phyloP scores from a whole-genome alignment of 2,329 filamentous ascomycete genomes.

The Aspergillus ochraceus region DNA sequence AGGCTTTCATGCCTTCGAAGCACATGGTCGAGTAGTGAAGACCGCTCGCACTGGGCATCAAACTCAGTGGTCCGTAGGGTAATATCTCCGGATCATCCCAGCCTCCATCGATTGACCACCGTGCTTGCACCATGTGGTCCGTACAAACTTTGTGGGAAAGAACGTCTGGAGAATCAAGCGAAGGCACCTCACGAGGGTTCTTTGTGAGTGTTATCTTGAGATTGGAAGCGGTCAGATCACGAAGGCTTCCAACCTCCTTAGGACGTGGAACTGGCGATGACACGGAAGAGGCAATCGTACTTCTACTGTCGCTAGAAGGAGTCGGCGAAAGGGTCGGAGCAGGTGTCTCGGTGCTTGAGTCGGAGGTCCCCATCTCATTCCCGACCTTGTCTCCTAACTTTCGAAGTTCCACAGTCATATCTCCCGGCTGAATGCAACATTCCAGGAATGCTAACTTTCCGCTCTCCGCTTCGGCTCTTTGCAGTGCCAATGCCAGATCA shows the following conservation, averaged over 20 bases:
- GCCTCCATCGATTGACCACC: slow-evolving; percentile 62
- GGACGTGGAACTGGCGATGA: background rate
- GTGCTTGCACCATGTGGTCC: slow-evolving; percentile 78
- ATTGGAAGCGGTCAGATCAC: background rate
- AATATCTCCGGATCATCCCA: slow-evolving; percentile 70
- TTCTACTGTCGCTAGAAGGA: background rate
- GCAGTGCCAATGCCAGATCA: background rate
- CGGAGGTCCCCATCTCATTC: background rate
- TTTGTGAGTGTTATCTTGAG: background rate
- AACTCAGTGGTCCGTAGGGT: slow-evolving; percentile 69
- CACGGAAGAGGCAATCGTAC: background rate
- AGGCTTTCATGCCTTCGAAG: slow-evolving; percentile 77
- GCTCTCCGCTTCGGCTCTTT: background rate
- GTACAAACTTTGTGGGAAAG: slow-evolving; percentile 48
- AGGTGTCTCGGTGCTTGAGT: background rate
- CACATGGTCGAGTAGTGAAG: slow-evolving; percentile 85
- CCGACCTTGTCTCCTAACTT: background rate
- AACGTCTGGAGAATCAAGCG: background rate
- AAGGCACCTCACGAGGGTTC: background rate
- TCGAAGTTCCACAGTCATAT: slow-evolving; percentile 6
- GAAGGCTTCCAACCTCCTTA: background rate
- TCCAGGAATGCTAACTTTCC: slow-evolving; percentile 10
- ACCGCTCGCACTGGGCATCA: slow-evolving; percentile 73
- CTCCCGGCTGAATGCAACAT: slow-evolving; percentile 9
- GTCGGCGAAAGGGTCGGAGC: background rate